Base-by-base conservation (phyloP, 2,329 filamentous ascomycete genomes). In the Neofusicoccum cordaticola region DNA sequence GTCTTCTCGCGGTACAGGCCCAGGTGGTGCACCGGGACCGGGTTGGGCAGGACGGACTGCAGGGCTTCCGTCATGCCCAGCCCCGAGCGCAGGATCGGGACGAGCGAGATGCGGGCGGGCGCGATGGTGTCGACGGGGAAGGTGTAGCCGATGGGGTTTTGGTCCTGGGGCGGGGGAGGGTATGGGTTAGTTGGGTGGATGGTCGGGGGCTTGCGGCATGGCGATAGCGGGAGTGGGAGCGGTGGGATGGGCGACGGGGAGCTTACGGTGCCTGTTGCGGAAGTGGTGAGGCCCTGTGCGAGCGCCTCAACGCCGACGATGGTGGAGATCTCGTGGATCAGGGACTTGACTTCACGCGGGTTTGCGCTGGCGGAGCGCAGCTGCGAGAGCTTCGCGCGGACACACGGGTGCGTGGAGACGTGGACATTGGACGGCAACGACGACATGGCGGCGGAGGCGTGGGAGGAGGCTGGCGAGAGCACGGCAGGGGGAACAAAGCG, bases 61-160 rank as follows among this genome's bases (percentile, higher is more conserved):
- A 97, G 82, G 31, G 92, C 90, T 74, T 96, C 91, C 48, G 96
- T 86, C 93, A 98, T 97, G 75, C 88, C 91, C 45, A 97, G 83
- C 31, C 94, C 94, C 3, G 92, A 96, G 66, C 94, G 86, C n/a
- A 98, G 86, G 77, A 98, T 96, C 42, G 94, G 94, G 2, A 98
- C 89, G 62, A 98, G 85, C 61, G 89, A 93, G 70, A 97, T 86
- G 65, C 85, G 85, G 56, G 83, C 79, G 0, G 91, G 89, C 5
- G 84, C 77, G 68, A 92, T 83, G 44, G 82, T 82, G 42, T 86
- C 85, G 0, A 86, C 88, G 13, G 86, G 84, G 80, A 93, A 97
- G 67, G 87, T 80, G 76, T 88, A 92, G 68, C 90, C 91, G 37
- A 98, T 84, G 0, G 92, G 90, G 0, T 92, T 95, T 73, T 85